These are phyloP conservation scores for Skeletonema potamos DNA, from an alignment of 108 stramenopile genomes.

Conservation along the genomic window DNA sequence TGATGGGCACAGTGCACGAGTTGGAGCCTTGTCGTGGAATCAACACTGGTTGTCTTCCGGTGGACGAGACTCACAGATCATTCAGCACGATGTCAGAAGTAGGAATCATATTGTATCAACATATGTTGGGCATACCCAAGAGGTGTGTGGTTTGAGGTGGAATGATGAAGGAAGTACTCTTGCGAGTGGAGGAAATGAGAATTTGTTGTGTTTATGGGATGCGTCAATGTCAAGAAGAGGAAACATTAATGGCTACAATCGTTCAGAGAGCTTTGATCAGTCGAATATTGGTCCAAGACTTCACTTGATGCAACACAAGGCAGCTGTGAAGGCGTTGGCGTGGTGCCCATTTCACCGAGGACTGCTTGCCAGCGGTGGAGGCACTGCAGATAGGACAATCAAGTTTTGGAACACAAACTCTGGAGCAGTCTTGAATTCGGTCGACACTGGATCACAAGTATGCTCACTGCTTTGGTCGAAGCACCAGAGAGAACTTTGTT, in stretches of 20 bases:
- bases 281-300: slow-evolving; percentile 60
- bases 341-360: slow-evolving; percentile 99
- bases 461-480: slow-evolving; percentile 95
- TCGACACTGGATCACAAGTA: slow-evolving; percentile 98
- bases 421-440: slow-evolving; percentile 91
- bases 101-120: slow-evolving; percentile 85
- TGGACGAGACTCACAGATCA: slow-evolving; percentile 88
- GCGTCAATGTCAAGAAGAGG: slow-evolving; percentile 46
- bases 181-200: slow-evolving; percentile 98
- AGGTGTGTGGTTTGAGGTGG: slow-evolving; percentile 98
- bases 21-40: slow-evolving; percentile 97
- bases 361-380: slow-evolving; percentile 97
- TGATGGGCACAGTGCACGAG: slow-evolving; percentile 96
- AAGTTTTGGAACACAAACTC: slow-evolving; percentile 98
- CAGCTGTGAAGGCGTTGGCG: slow-evolving; percentile 98
- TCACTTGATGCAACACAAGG: slow-evolving; percentile 90
- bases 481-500: slow-evolving; percentile 93
- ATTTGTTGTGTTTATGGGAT: slow-evolving; percentile 97
- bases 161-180: slow-evolving; percentile 92
- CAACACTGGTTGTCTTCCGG: slow-evolving; percentile 90
- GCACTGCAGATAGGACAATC: slow-evolving; percentile 98
- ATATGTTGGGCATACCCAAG: slow-evolving; percentile 80
- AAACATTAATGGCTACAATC: not conserved
- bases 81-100: slow-evolving; percentile 98
- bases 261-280: not conserved